Percentiles rank a stretch among this genome's conserved stretches.
Evolutionary conservation across 2,329 filamentous ascomycete genomes (phyloP).

Genomic region (Venturia pyrina): DNA sequence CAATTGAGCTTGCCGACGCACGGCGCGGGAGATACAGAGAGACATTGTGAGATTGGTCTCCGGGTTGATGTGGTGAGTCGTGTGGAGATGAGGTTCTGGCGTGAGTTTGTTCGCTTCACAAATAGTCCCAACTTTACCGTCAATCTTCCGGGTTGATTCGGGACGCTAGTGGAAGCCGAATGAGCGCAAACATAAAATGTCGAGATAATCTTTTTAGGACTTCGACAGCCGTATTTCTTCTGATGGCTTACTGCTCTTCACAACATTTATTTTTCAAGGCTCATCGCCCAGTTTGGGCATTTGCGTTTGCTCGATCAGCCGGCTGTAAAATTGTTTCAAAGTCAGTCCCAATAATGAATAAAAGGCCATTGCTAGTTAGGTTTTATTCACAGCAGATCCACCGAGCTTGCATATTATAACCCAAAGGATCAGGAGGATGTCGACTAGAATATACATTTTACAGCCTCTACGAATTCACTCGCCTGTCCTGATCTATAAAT

Average conservation of each 20-base stretch:
- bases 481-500: not conserved
- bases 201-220: not conserved
- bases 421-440: not conserved
- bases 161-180: not conserved
- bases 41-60: slow-evolving; percentile 30
- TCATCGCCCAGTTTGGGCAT: too few relatives aligned
- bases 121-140: too few relatives aligned
- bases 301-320: too few relatives aligned
- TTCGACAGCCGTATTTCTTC: too few relatives aligned
- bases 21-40: slow-evolving; percentile 35
- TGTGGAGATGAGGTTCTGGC: not conserved
- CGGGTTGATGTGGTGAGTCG: not conserved
- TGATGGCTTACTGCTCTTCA: too few relatives aligned
- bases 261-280: too few relatives aligned
- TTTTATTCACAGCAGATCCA: not conserved
- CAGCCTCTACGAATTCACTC: not conserved
- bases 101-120: not conserved
- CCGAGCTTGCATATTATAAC: not conserved
- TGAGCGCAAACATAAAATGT: not conserved
- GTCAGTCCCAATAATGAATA: too few relatives aligned
- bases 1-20: slow-evolving; percentile 35
- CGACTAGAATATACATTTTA: not conserved
- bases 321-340: too few relatives aligned
- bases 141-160: not conserved
- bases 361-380: too few relatives aligned